Conservation (phyloP, 805 yeast genomes). For the Starmerella bombicola region DNA sequence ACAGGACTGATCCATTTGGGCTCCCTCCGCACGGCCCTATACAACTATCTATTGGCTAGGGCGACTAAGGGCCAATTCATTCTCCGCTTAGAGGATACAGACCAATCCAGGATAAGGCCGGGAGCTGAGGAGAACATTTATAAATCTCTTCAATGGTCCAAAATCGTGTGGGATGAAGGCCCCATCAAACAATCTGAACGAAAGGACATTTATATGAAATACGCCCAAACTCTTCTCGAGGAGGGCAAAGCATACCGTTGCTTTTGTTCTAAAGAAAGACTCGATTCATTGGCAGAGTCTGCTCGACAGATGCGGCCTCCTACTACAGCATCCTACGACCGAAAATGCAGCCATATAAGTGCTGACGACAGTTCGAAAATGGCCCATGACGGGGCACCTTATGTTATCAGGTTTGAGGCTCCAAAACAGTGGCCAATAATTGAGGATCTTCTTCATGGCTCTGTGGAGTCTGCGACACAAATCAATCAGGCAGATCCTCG, state of each 20-base stretch:
- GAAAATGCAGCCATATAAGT: conserved; percentile 50
- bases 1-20: conserved; percentile 94
- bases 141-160: conserved; percentile 66
- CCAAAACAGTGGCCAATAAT: conserved; percentile 60
- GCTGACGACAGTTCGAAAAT: conserved; percentile 33
- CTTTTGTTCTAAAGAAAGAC: conserved; percentile 69
- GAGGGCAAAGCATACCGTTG: conserved; percentile 74
- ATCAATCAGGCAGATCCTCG: conserved; percentile 55
- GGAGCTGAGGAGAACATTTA: conserved; percentile 79
- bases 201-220: conserved; percentile 46
- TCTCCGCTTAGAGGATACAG: conserved; percentile 85
- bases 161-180: conserved; percentile 68
- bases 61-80: conserved; percentile 70
- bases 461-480: conserved; percentile 66
- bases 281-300: conserved; percentile 52
- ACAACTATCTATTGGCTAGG: conserved; percentile 71
- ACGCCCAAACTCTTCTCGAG: conserved; percentile 45
- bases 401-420: conserved; percentile 61
- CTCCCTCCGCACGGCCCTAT: conserved; percentile 82
- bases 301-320: conserved; percentile 74
- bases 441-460: conserved; percentile 67
- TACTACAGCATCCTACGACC: conserved; percentile 81
- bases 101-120: conserved; percentile 57
- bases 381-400: conserved; percentile 28
- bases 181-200: conserved; percentile 77